Percentiles rank a stretch among this genome's conserved stretches.
Conservation (phyloP, 2,329 filamentous ascomycete species). For the Aspergillus aculeatinus region DNA sequence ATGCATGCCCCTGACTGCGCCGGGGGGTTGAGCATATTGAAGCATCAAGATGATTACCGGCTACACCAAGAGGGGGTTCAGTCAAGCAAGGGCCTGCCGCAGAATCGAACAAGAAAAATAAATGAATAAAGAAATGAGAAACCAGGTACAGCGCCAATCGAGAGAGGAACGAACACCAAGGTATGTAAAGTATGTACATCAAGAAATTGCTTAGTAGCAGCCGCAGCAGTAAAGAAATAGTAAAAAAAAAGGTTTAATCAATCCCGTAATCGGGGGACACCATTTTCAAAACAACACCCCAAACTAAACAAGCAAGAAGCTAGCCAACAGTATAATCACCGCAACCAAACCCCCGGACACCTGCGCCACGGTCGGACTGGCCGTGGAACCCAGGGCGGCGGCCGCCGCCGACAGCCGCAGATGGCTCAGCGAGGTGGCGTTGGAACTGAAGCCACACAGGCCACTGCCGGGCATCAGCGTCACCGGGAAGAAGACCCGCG, state of each 20-base stretch:
- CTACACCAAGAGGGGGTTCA: too few relatives aligned
- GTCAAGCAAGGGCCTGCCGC: too few relatives aligned
- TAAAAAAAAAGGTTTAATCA: too few relatives aligned
- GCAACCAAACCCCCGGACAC: neutral
- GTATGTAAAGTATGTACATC: neutral
- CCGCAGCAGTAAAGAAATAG: neutral
- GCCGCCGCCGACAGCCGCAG: neutral
- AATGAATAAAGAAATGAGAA: too few relatives aligned
- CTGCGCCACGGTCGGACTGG: neutral
- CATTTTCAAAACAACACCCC: too few relatives aligned
- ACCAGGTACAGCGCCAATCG: too few relatives aligned
- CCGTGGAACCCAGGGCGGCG: neutral
- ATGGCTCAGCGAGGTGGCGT: neutral
- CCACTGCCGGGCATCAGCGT: constrained; percentile 32
- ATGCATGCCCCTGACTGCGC: too few relatives aligned
- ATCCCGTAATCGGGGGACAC: too few relatives aligned
- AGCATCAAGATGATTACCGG: too few relatives aligned
- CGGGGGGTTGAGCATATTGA: too few relatives aligned
- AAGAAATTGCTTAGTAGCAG: neutral
- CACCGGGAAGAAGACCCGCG: constrained; percentile 31
- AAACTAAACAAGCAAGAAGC: neutral
- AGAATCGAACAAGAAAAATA: too few relatives aligned
- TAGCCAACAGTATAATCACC: neutral
- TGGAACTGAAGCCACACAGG: constrained; percentile 24
- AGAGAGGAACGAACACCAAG: too few relatives aligned